phyloP scores from a whole-genome alignment of 805 yeast genomes.

The Diddensiella transvaalensis region DNA sequence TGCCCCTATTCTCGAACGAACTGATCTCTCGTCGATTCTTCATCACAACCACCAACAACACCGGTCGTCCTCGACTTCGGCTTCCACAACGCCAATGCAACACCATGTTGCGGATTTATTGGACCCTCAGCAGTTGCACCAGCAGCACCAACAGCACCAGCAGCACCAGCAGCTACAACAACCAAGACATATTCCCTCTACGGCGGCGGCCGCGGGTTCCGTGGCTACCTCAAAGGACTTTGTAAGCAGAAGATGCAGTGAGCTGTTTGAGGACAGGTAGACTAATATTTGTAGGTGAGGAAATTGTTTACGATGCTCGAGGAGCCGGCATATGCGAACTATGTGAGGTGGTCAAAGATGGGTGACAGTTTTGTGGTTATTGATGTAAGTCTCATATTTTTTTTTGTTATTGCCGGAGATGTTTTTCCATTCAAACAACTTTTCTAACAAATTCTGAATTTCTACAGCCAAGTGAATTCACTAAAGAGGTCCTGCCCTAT shows the following conservation, averaged over 20 bases:
- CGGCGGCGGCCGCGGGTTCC: background rate
- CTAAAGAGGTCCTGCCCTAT: conserved; percentile 80
- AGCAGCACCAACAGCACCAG: conserved; percentile 11
- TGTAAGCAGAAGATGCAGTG: too few relatives aligned
- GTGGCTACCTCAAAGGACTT: conserved; percentile 1
- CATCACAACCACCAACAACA: background rate
- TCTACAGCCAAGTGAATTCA: conserved; percentile 68
- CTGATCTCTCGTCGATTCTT: background rate
- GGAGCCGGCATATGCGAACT: conserved; percentile 65
- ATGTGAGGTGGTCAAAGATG: conserved; percentile 80
- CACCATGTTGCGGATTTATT: background rate
- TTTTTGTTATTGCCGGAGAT: too few relatives aligned
- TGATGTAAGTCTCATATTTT: conserved; percentile 41
- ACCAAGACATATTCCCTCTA: background rate
- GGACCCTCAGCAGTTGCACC: conserved; percentile 1
- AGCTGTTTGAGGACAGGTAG: too few relatives aligned
- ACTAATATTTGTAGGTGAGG: conserved; percentile 14
- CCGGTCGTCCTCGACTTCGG: background rate
- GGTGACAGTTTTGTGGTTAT: conserved; percentile 87
- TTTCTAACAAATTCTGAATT: background rate
- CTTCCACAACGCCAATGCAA: background rate
- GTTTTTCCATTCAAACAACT: too few relatives aligned
- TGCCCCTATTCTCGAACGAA: background rate
- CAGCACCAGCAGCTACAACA: conserved; percentile 11
- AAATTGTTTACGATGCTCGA: conserved; percentile 72